Evolutionary conservation across 192 early-diverging fungal species (phyloP), one percentile per base, ranked within the genome.

Genomic region (Umbelopsis vinacea): DNA sequence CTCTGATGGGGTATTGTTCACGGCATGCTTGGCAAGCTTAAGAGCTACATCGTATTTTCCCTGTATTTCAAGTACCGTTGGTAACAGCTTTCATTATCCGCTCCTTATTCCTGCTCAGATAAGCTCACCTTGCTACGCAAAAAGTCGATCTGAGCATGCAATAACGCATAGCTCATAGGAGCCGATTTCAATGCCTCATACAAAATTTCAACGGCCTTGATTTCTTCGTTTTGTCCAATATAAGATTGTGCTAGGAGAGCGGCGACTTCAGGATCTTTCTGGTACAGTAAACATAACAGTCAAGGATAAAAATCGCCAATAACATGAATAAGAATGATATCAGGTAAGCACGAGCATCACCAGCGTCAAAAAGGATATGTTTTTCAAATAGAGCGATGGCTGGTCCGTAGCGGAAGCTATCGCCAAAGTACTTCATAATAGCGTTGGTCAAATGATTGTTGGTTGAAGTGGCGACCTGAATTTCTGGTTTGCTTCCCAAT

Each of bases 1-100:
- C 79, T 99, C 98, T 23, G 94, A 95, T 4, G 98, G 97, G 4
- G 97, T 95, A 68, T 87, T 91, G 72, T 95, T 94, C 40, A 98
- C 97, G 14, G 95, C 97, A 76, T 94, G 90, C 71, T 96, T 95
- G 21, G 96, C 95, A 12, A 99, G 80, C 57, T 91, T 90, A 38
- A 96, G 80, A 4, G 97, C 95, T 69, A 91, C 89, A 45, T 95
- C 91, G 50, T 84, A 77, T 67, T 85, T 81, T 15, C 88, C 84
- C 81, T 89, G 82, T 83, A 87, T 17, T 0, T 23, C 29, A 52
- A 40, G 21, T 26, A 63, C 7, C 15, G 14, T 24, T 23, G 26
- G 46, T 69, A 22, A 33, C 10, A 54, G 60, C 40, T 43, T 43
- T 12, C 40, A 11, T 11, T 43, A 43, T 43, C 40, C 11, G 11